phyloP scores from a whole-genome alignment of 2,329 filamentous ascomycete genomes.

The Blastomyces emzantsi region DNA sequence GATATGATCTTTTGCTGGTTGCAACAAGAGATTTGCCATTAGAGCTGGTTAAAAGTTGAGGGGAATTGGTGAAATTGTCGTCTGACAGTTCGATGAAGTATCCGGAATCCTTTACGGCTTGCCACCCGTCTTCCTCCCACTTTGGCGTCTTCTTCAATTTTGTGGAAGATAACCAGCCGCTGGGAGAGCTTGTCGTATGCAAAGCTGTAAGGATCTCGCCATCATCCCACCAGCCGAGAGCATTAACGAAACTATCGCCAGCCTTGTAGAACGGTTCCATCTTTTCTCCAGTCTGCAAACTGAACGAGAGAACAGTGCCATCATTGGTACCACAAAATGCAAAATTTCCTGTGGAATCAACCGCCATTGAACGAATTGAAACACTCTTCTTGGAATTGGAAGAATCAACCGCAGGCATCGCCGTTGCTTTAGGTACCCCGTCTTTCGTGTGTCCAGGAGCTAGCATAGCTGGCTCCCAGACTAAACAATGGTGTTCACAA shows the following conservation, averaged over 20 bases:
- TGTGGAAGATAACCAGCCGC: neutral
- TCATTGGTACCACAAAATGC: constrained; percentile 33
- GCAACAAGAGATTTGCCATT: constrained; percentile 26
- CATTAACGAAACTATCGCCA: constrained; percentile 25
- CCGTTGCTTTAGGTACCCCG: neutral
- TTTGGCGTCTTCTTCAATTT: neutral
- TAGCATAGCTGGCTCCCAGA: constrained; percentile 29
- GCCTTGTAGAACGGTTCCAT: constrained; percentile 21
- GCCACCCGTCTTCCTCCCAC: neutral
- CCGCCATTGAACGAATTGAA: constrained; percentile 24
- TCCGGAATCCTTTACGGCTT: constrained; percentile 17
- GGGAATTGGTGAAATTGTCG: neutral
- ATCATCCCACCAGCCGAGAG: constrained; percentile 22
- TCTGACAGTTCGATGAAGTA: constrained; percentile 21
- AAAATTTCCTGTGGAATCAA: constrained; percentile 20
- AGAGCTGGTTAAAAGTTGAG: constrained; percentile 19
- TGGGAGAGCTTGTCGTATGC: constrained; percentile 23
- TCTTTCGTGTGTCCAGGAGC: too few species aligned
- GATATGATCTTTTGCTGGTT: constrained; percentile 25
- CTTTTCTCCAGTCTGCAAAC: constrained; percentile 19
- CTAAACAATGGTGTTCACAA: constrained; percentile 28
- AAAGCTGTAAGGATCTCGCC: constrained; percentile 23
- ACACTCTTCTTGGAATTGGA: neutral
- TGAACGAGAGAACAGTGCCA: constrained; percentile 28
- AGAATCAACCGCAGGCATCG: neutral